Percentiles rank a stretch among this genome's conserved stretches.
Evolutionary conservation across 805 yeast genomes (phyloP).

Genomic region (Candida boleticola): DNA sequence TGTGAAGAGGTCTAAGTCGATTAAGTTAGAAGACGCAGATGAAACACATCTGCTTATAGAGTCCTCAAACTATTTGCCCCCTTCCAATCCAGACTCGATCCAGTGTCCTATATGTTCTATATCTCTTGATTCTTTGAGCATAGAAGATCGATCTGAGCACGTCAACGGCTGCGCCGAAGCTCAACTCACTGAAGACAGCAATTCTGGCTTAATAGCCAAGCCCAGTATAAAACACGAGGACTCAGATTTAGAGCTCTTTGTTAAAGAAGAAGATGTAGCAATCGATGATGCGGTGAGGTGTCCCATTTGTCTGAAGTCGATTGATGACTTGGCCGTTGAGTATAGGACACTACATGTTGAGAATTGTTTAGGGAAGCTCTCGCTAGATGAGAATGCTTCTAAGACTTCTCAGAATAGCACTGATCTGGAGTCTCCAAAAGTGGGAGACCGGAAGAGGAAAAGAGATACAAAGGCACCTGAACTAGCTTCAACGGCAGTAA

Average conservation of each 20-base stretch:
- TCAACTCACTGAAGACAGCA: background rate
- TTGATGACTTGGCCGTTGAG: background rate
- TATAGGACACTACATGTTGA: background rate
- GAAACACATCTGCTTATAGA: too few relatives aligned
- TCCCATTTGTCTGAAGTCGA: background rate
- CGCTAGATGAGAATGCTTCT: too few relatives aligned
- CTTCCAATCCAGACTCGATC: too few relatives aligned
- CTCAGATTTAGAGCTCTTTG: background rate
- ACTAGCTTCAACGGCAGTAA: too few relatives aligned
- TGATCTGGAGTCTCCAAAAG: too few relatives aligned
- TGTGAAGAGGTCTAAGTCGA: too few relatives aligned
- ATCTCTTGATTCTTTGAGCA: background rate
- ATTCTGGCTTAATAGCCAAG: background rate
- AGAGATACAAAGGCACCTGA: too few relatives aligned
- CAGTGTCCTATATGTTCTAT: conserved; percentile 2
- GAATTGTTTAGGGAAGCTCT: conserved; percentile 1
- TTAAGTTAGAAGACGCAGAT: background rate
- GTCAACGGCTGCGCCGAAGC: background rate
- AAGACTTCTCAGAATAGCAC: too few relatives aligned
- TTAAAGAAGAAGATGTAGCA: background rate
- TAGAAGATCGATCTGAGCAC: conserved; percentile 1
- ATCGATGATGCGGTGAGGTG: conserved; percentile 3
- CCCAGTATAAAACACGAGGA: background rate
- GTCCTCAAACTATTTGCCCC: conserved; percentile 5
- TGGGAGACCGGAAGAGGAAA: too few relatives aligned